Evolutionary conservation across 371 early-diverging fungal genomes (phyloP).

Genomic region (Cokeromyces recurvatus): DNA sequence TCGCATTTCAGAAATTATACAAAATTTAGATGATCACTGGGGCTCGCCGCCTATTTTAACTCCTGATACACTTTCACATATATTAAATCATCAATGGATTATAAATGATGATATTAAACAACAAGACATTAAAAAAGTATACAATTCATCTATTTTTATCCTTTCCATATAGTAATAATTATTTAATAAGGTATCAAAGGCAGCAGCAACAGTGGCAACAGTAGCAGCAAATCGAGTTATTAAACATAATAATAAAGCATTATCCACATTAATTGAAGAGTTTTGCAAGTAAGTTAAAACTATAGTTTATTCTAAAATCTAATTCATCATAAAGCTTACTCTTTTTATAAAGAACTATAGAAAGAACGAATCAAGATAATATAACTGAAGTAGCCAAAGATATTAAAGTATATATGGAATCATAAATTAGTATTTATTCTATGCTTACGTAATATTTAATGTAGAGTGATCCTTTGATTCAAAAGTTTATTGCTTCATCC

Average conservation of each 20-base stretch:
- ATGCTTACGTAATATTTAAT: too few relatives aligned
- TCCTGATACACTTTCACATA: slow-evolving; percentile 22
- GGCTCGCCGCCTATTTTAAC: slow-evolving; percentile 29
- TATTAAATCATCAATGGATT: slow-evolving; percentile 24
- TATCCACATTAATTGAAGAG: slow-evolving; percentile 14
- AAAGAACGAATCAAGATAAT: slow-evolving; percentile 5
- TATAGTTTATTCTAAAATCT: not conserved
- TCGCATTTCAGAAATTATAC: slow-evolving; percentile 21
- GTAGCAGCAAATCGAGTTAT: not conserved
- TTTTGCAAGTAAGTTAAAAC: slow-evolving; percentile 16
- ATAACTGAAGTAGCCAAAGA: not conserved
- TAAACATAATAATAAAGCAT: slow-evolving; percentile 1
- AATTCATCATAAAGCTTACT: too few relatives aligned
- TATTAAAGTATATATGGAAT: not conserved
- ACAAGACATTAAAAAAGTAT: slow-evolving; percentile 11
- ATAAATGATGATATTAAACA: not conserved
- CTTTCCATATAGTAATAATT: too few relatives aligned
- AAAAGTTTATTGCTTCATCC: slow-evolving; percentile 8
- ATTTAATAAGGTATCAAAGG: not conserved
- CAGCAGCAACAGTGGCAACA: not conserved
- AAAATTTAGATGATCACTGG: slow-evolving; percentile 28
- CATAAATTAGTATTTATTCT: not conserved
- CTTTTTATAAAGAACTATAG: slow-evolving; percentile 1
- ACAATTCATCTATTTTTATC: not conserved
- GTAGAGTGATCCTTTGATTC: slow-evolving; percentile 17